Percentiles rank a stretch among this genome's conserved stretches.
These are phyloP conservation scores for Penicillium manginii DNA, from an alignment of 495 filamentous ascomycete genomes.

Conservation along the genomic window DNA sequence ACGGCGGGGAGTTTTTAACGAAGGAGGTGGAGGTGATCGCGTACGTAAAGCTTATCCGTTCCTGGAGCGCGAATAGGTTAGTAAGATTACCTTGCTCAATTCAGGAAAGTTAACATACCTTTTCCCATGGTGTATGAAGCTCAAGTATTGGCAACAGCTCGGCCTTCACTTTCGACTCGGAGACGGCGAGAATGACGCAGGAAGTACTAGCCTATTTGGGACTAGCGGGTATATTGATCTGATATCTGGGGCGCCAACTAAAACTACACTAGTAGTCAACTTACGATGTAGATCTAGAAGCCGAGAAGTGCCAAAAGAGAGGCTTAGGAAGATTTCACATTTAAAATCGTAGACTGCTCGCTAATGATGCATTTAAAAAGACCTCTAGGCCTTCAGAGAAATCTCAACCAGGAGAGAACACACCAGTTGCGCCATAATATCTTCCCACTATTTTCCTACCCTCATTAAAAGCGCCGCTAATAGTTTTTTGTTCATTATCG, in stretches of 20 bases:
- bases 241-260: neutral
- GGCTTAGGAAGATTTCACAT: neutral
- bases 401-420: neutral
- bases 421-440: slow-evolving; percentile 1
- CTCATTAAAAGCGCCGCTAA: slow-evolving; percentile 12
- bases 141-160: slow-evolving; percentile 10
- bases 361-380: slow-evolving; percentile 18
- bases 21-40: slow-evolving; percentile 16
- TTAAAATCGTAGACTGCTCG: slow-evolving; percentile 6
- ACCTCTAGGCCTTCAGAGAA: neutral
- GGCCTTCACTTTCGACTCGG: slow-evolving; percentile 9
- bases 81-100: neutral
- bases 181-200: slow-evolving; percentile 25
- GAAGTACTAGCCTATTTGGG: slow-evolving; percentile 27
- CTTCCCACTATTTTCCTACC: neutral
- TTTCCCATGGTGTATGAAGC: slow-evolving; percentile 55
- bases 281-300: too few species aligned
- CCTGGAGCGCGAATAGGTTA: slow-evolving; percentile 40
- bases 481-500: slow-evolving; percentile 4
- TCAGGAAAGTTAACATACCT: slow-evolving; percentile 41
- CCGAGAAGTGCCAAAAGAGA: too few species aligned
- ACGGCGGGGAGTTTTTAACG: slow-evolving; percentile 6
- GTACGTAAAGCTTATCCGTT: slow-evolving; percentile 77
- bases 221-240: slow-evolving; percentile 14
- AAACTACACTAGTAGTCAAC: neutral